Evolutionary conservation across 2,329 filamentous ascomycete species (phyloP).

Genomic region (Aspergillus intermedius): DNA sequence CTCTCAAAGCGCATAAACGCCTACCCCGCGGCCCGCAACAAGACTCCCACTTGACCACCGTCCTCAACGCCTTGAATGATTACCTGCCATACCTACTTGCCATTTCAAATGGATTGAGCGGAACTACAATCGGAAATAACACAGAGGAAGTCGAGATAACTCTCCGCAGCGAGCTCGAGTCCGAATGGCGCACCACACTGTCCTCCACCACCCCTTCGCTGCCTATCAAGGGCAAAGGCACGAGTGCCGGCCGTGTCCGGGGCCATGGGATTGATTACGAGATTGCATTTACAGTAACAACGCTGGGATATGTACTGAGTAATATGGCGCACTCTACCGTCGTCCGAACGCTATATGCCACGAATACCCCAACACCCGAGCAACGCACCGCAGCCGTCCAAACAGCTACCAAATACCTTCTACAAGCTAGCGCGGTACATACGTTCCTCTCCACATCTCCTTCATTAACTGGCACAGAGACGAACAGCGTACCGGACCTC

Average conservation of each 20-base stretch:
- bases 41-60: constrained; percentile 60
- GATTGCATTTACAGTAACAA: constrained; percentile 68
- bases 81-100: constrained; percentile 82
- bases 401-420: constrained; percentile 67
- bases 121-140: constrained; percentile 36
- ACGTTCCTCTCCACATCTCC: constrained; percentile 59
- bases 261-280: constrained; percentile 75
- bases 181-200: constrained; percentile 77
- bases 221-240: constrained; percentile 37
- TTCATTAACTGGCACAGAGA: constrained; percentile 26
- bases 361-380: constrained; percentile 56
- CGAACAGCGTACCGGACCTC: constrained; percentile 39
- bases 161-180: constrained; percentile 60
- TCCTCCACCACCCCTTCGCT: constrained; percentile 47
- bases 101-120: constrained; percentile 64
- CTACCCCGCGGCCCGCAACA: constrained; percentile 63
- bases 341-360: constrained; percentile 62
- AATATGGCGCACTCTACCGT: constrained; percentile 66
- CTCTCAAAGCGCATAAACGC: constrained; percentile 83
- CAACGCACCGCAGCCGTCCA: constrained; percentile 65
- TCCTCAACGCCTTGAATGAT: constrained; percentile 62
- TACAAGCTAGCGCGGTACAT: constrained; percentile 74
- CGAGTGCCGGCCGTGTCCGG: constrained; percentile 56
- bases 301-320: constrained; percentile 67
- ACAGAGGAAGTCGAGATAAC: constrained; percentile 62